Evolutionary conservation across 805 yeast genomes (phyloP).

Genomic region (Candida coquimbonensis): DNA sequence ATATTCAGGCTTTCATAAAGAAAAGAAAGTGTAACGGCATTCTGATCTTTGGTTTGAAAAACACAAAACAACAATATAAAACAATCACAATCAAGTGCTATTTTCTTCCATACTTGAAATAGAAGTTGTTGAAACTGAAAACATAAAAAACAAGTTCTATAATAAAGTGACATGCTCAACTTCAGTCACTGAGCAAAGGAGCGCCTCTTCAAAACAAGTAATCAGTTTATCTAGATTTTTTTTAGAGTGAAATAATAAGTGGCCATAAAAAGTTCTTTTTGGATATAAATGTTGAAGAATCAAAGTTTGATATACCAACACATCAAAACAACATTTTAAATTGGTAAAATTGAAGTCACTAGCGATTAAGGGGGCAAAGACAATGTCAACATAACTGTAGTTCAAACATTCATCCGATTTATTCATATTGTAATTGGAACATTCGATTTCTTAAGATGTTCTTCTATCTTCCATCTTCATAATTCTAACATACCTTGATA

Average conservation of each 20-base stretch:
- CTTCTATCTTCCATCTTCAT: neutral
- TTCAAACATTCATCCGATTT: too few species aligned
- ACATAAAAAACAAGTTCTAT: neutral
- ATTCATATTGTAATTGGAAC: neutral
- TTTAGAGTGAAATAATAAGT: neutral
- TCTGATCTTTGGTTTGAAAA: neutral
- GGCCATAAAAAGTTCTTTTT: neutral
- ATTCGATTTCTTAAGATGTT: too few species aligned
- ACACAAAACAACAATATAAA: conserved; percentile 1
- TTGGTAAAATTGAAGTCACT: too few species aligned
- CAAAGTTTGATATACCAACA: neutral
- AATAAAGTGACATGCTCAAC: neutral
- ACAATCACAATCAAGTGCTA: neutral
- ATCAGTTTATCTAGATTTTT: conserved; percentile 5
- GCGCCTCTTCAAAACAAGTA: neutral
- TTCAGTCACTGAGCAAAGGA: neutral
- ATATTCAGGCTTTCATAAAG: neutral
- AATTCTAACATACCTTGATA: conserved; percentile 66
- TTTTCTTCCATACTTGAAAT: neutral
- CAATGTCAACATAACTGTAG: too few species aligned
- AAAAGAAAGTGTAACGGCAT: neutral
- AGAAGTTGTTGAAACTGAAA: conserved; percentile 3
- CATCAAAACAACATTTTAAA: too few species aligned
- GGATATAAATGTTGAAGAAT: neutral
- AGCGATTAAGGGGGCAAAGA: too few species aligned